Base-by-base conservation (phyloP, 495 filamentous ascomycete genomes). In the Penicillium manginii region DNA sequence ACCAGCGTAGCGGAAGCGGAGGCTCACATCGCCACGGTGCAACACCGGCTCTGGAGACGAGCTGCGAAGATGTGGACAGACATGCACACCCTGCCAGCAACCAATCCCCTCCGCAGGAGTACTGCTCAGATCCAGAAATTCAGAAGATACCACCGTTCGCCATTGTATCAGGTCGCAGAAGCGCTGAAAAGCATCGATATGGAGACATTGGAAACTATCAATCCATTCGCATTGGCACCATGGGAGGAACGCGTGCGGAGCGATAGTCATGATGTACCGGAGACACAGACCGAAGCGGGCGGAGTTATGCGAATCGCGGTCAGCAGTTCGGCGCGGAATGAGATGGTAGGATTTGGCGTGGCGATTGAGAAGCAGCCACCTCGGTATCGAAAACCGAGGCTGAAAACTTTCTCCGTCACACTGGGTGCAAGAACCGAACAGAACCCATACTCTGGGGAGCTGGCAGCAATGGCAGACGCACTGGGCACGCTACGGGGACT, bases 101-200 rank as follows among this genome's bases (percentile, higher is more conserved):
- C 63, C 32, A 61, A 71, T 29, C 66, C 66, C 1, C 63, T 69
- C 21, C 63, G 58, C 50, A 60, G 58, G 17, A 48, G 15, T 46
- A 59, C 53, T 54, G 61, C 6, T 0, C 47, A n/a, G 52, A 63
- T 63, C 49, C 49, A 19, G 42, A 62, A 62, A 23, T 58, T 58
- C 55, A 58, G 59, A 19, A 53, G 59, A 45, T 61, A 61, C 23
- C 54, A 62, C 29, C 60, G 60, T 1, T 62, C 51, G 15, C 60
- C 52, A 12, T 8, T 62, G 14, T 58, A 62, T 21, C 46, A 55
- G 0, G 46, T 61, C 33, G 33, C 33, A 8, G 33, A 35, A 2
- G 33, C 33, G 33, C 33, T 35, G 33, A 35, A 35, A 9, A 35
- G 10, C 10, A 35, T 35, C 33, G 33, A 35, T 1, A 35, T 35